Evolutionary conservation across 2,329 filamentous ascomycete species (phyloP), one percentile per base, ranked within the genome.

Genomic region (Neospermospora avenae): DNA sequence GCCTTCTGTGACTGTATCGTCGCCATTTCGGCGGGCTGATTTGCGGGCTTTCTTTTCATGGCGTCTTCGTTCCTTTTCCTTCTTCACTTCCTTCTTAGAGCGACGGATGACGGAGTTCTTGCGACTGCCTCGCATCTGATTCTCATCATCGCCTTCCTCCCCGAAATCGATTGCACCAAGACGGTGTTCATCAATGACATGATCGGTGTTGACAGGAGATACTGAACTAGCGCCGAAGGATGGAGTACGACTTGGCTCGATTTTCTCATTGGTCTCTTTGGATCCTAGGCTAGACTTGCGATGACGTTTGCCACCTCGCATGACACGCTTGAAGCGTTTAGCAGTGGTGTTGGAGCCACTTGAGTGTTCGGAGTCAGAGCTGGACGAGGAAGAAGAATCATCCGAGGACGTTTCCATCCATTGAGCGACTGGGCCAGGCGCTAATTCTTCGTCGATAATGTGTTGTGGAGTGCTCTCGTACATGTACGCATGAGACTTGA

Each of bases 381-480:
- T 78, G 0, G 83, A 86, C 0, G 82, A 85, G 1, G 87, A 89
- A 63, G 91, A 89, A 8, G 84, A 85, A 31, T 83, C 64, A 25
- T 65, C 80, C 1, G 80, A 82, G 66, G 78, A 82, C 2, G 64
- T 62, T 48, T 95, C 89, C 70, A 96, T 82, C 75, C 93, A 90
- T 34, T 89, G 89, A 18, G 89, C 89, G 13, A 93, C 82, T 0
- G 95, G 87, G 65, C 93, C 93, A 22, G 93, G 93, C 48, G 91
- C 88, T 0, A 91, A 87, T 73, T 96, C 93, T 69, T 95, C 91
- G 67, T 97, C 93, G 64, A 97, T 95, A 62, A 96, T 89, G 68
- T 93, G 88, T 76, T 96, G 92, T 10, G 93, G 93, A 4, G 90
- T 96, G 66, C 91, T 95, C 74, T 92, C 89, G 68, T 96, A 93